phyloP scores from a whole-genome alignment of 106 monocot species.

The Phalaenopsis equestris region DNA sequence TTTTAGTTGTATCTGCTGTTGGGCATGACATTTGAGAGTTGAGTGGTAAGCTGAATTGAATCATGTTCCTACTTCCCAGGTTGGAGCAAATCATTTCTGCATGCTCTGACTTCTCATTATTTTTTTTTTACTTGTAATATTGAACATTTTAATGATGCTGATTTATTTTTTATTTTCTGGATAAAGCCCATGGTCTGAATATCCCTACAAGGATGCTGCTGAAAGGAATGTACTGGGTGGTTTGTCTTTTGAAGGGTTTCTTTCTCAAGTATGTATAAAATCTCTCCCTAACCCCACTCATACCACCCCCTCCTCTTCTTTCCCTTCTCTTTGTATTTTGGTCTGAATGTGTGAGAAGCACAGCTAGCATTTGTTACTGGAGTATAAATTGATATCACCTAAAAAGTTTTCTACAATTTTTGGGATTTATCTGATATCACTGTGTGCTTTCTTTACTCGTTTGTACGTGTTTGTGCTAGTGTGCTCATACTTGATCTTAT shows the following conservation, averaged over 20 bases:
- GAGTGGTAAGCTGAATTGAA: background rate
- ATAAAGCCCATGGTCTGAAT: conserved; percentile 73
- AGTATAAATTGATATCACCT: too few species aligned
- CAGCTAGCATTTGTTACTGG: too few species aligned
- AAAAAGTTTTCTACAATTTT: too few species aligned
- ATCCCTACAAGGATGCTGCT: conserved; percentile 80
- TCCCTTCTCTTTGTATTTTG: background rate
- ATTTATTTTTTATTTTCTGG: background rate
- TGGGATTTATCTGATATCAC: too few species aligned
- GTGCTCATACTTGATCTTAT: too few species aligned
- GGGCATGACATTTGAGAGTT: background rate
- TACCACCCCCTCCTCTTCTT: background rate
- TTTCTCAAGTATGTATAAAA: conserved; percentile 60
- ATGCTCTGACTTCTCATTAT: background rate
- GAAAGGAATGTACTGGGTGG: conserved; percentile 96
- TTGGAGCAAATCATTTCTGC: background rate
- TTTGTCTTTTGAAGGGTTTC: conserved; percentile 82
- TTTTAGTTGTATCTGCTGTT: background rate
- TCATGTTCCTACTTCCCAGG: background rate
- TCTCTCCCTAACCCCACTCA: too few species aligned
- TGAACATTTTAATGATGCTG: background rate
- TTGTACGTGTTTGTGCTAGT: too few species aligned
- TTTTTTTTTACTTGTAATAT: background rate
- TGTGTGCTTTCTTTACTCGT: too few species aligned
- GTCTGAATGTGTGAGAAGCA: too few species aligned